phyloP scores from a whole-genome alignment of 2,329 filamentous ascomycete genomes.

The Botryosphaeria dothidea region DNA sequence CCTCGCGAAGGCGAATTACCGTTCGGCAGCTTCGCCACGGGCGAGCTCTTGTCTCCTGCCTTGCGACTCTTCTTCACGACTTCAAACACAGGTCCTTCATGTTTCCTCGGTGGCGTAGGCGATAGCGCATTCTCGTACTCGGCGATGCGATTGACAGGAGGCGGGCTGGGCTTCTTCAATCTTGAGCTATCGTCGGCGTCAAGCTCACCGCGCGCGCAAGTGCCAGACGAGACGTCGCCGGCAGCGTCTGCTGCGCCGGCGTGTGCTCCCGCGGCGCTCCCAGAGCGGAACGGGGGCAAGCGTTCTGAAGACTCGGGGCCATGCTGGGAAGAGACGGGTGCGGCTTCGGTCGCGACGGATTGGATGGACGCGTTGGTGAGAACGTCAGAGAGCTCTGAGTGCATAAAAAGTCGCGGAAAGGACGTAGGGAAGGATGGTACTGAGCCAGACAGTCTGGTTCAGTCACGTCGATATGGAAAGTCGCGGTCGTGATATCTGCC shows the following conservation, averaged over 20 bases:
- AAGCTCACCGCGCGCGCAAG: conserved; percentile 23
- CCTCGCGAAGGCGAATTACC: conserved; percentile 55
- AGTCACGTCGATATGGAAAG: conserved; percentile 12
- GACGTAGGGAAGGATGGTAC: conserved; percentile 20
- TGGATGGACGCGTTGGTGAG: conserved; percentile 47
- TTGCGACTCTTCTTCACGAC: conserved; percentile 51
- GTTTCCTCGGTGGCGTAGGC: conserved; percentile 40
- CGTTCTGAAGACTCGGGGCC: conserved; percentile 53
- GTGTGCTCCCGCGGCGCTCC: conserved; percentile 21
- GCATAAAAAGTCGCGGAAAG: conserved; percentile 58
- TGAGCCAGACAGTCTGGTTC: conserved; percentile 21
- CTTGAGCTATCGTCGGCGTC: conserved; percentile 25
- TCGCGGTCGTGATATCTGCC: neutral
- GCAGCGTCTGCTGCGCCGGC: conserved; percentile 19
- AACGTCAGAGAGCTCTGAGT: conserved; percentile 58
- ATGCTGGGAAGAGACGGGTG: conserved; percentile 55
- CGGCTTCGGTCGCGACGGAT: conserved; percentile 39
- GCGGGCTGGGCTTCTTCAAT: conserved; percentile 42
- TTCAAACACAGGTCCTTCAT: conserved; percentile 52
- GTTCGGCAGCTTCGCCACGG: conserved; percentile 71
- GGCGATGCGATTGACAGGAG: conserved; percentile 53
- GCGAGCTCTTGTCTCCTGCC: conserved; percentile 46
- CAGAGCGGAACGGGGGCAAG: conserved; percentile 43
- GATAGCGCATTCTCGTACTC: conserved; percentile 56
- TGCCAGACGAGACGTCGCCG: conserved; percentile 22